Evolutionary conservation across 768 basidiomycete species (phyloP).

Genomic region (Mycena venus): DNA sequence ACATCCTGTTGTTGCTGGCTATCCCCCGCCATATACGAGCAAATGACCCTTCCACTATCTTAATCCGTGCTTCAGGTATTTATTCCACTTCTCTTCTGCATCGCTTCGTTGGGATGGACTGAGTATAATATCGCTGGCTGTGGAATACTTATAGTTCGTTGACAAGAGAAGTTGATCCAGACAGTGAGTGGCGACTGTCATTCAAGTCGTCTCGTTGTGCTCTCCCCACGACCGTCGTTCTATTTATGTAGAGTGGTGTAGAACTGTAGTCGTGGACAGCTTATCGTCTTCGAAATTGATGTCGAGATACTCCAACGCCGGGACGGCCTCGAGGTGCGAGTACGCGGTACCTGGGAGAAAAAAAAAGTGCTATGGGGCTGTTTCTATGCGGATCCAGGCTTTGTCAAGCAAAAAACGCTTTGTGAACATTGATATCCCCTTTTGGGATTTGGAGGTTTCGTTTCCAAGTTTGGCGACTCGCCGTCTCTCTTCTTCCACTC

Average conservation of each 20-base stretch:
- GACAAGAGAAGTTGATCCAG: background rate
- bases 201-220: background rate
- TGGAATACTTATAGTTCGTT: background rate
- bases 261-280: too few relatives aligned
- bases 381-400: too few relatives aligned
- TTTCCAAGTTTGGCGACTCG: background rate
- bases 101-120: background rate
- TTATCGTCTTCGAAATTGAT: too few relatives aligned
- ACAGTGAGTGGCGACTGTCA: background rate
- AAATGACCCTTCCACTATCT: background rate
- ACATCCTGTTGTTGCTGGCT: background rate
- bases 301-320: too few relatives aligned
- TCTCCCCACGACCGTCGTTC: too few relatives aligned
- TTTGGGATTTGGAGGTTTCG: slow-evolving; percentile 11
- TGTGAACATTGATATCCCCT: background rate
- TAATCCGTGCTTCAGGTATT: background rate
- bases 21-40: slow-evolving; percentile 25
- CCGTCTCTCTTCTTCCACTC: background rate
- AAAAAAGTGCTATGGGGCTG: too few relatives aligned
- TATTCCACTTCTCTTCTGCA: background rate
- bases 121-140: background rate
- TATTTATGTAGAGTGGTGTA: too few relatives aligned
- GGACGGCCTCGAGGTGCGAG: too few relatives aligned
- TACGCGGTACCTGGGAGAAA: too few relatives aligned
- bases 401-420: background rate